Evolutionary conservation across 306 rosid species (phyloP).

Genomic region (Medicago arabica): DNA sequence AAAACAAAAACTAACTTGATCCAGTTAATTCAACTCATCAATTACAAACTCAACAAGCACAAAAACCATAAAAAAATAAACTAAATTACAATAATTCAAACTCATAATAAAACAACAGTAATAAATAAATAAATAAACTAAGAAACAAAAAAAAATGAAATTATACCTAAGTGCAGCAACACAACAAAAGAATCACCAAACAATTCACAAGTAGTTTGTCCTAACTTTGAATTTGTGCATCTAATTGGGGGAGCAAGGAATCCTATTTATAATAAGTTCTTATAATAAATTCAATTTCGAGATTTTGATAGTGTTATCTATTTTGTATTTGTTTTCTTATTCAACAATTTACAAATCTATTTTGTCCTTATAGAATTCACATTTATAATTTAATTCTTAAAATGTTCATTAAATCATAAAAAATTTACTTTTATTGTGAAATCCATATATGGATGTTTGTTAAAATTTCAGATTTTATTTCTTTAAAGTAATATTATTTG

Average conservation of each 20-base stretch:
- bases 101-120: not conserved
- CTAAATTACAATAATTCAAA: not conserved
- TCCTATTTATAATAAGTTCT: not conserved
- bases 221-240: not conserved
- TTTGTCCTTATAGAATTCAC: not conserved
- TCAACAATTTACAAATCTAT: not conserved
- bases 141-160: not conserved
- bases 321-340: not conserved
- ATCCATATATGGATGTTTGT: not conserved
- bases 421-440: not conserved
- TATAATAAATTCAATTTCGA: not conserved
- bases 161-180: not conserved
- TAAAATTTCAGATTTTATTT: not conserved
- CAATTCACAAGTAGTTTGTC: not conserved
- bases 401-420: not conserved
- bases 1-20: constrained; percentile 39
- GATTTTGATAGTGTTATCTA: not conserved
- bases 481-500: no score
- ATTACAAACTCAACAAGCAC: not conserved
- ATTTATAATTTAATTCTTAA: not conserved
- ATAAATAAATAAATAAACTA: not conserved
- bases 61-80: no score
- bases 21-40: constrained; percentile 28
- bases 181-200: not conserved
- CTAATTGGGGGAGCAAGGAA: not conserved